Evolutionary conservation across 225 moss, liverwort and hornwort genomes (phyloP), one percentile per base, ranked within the genome.

Genomic region (Pleurozium schreberi): DNA sequence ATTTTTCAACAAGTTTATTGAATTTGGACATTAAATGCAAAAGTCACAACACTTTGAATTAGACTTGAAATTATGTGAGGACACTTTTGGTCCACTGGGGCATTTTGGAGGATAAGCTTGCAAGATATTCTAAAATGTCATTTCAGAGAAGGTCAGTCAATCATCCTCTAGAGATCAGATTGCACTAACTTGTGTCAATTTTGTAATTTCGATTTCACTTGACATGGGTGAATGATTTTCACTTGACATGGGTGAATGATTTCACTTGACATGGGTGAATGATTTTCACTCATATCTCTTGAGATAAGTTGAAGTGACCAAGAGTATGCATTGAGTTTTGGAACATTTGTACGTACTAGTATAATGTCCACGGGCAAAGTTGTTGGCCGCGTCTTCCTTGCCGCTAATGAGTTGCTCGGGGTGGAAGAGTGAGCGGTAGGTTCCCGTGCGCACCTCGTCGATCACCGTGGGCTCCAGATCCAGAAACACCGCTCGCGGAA

Each of bases 391-490:
- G 47, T 92, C 92, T 53, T 92, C 92, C 14, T 92, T 92, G 64
- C 92, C 92, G 34, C 88, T 90, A 26, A 92, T 90, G 74, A 92
- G 92, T 61, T 92, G 92, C 88, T 92, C 90, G 5, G 90, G 92
- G 84, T 92, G 92, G 80, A 92, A 92, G 43, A 92, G 87, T 3
- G 86, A 88, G 50, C 90, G 88, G 33, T 92, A 92, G 18, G 90
- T 92, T 49, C 92, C 92, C 12, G 90, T 92, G 43, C 90, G 92
- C 73, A 92, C 92, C 66, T 92, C 88, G 58, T 92, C 92, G 13
- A 92, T 92, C 49, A 92, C 92, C 12, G 92, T 92, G 66, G 92
- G 90, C 80, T 92, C 92, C 26, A 90, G 60, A 34, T 92, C 90
- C 42, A 92, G 55, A 21, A 92, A 90, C 65, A 92, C 90, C 3